phyloP scores from a whole-genome alignment of 441 rosid species.

The Geranium incanum region DNA sequence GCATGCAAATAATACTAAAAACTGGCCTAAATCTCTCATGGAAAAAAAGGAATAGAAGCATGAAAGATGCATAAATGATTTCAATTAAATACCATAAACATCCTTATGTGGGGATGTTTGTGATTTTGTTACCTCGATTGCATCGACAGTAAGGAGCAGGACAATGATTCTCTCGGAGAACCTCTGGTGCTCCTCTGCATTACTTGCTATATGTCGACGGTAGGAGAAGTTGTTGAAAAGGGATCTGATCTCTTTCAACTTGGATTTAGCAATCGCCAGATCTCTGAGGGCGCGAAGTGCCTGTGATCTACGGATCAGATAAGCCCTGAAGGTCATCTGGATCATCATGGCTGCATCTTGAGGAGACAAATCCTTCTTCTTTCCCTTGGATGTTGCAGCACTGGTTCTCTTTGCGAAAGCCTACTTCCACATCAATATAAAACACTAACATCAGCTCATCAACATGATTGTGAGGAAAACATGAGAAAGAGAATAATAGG shows the following conservation, averaged over 20 bases:
- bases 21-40: too few relatives aligned
- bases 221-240: slow-evolving; percentile 71
- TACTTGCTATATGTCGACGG: slow-evolving; percentile 54
- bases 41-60: too few relatives aligned
- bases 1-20: too few relatives aligned
- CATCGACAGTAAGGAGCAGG: slow-evolving; percentile 83
- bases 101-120: not conserved
- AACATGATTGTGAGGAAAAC: not conserved
- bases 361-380: slow-evolving; percentile 60
- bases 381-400: slow-evolving; percentile 48
- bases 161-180: slow-evolving; percentile 78
- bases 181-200: slow-evolving; percentile 75
- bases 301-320: slow-evolving; percentile 68
- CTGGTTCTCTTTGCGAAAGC: slow-evolving; percentile 72
- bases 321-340: slow-evolving; percentile 72
- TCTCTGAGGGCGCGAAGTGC: slow-evolving; percentile 82
- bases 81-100: too few relatives aligned
- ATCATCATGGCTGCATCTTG: slow-evolving; percentile 71
- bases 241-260: slow-evolving; percentile 76
- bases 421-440: slow-evolving; percentile 26
- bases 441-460: not conserved
- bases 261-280: slow-evolving; percentile 74
- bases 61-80: too few relatives aligned
- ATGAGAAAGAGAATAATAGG: not conserved
- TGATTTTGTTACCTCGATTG: slow-evolving; percentile 62